Evolutionary conservation across 805 yeast genomes (phyloP), one percentile per base, ranked within the genome.

Genomic region (Metschnikowia henanensis): DNA sequence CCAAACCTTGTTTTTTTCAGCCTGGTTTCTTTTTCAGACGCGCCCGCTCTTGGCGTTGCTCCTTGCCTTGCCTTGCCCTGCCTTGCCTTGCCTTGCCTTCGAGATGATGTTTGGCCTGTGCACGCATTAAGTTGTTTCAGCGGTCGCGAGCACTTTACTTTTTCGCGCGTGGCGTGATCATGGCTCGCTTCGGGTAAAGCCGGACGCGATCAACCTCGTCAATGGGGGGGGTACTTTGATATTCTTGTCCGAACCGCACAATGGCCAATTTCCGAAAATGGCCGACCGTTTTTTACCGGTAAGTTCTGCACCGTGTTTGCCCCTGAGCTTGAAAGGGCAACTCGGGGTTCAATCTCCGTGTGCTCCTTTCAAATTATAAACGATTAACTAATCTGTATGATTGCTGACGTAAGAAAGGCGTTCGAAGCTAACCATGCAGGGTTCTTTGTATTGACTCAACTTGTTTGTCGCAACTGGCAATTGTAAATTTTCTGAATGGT

Each of bases 81-180:
- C n/a, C n/a, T n/a, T n/a, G n/a, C n/a, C n/a, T n/a, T n/a, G n/a
- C n/a, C n/a, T n/a, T n/a, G n/a, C n/a, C n/a, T n/a, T n/a, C n/a
- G n/a, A n/a, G n/a, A n/a, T n/a, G n/a, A n/a, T n/a, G n/a, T n/a
- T n/a, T n/a, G n/a, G n/a, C n/a, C n/a, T n/a, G 26, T 23, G 26
- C 26, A 23, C 26, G 12, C 12, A 13, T 9, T 23, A 13, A 23
- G 26, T 3, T 23, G 26, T 23, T 23, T 23, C 26, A 23, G 26
- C 12, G 26, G 12, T 13, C 12, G 26, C 2, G 4, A 23, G n/a
- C n/a, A n/a, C n/a, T n/a, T n/a, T n/a, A n/a, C n/a, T n/a, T n/a
- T n/a, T 3, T 23, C 12, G 8, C 26, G 26, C 40, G 22, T 38
- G 41, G 41, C 41, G 41, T 38, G 41, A 38, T 38, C n/a, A n/a